Base-by-base conservation (phyloP, 306 rosid genomes). In the Elaeagnus macrophylla region DNA sequence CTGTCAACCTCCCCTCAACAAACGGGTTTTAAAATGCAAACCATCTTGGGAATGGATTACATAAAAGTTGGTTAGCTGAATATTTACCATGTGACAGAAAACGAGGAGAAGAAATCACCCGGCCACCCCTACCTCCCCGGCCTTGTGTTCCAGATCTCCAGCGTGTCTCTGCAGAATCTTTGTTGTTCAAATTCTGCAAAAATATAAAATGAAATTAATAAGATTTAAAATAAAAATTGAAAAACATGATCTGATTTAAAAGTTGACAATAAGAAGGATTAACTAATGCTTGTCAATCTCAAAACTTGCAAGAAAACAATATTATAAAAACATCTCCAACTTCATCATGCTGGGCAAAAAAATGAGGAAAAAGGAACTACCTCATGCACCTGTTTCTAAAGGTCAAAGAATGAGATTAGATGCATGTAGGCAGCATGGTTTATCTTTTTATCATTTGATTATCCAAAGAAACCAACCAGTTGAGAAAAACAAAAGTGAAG, bases 81-180 rank as follows among this genome's bases (percentile, higher is more conserved):
- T 61, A 62, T 65, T 80, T 69, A 87, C 99, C 99, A 60, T 80
- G 79, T 48, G 89, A 71, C 54, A 16, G 47, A 47, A 67, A 72
- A 63, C 81, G 89, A 71, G 86, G 48, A 48, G 83, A 58, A 74
- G 77, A 76, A 63, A 73, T 84, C 53, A 48, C 79, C 66, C 86
- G 93, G 67, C 85, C 83, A 43, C 93, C 85, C 83, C 95, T 84
- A 66, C 61, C 73, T 64, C 88, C 95, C 65, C 85, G 74, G 55
- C 96, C 96, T 59, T 80, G 96, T 46, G 59, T 45, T 46, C 87
- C 79, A 55, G 81, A 67, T 68, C 86, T 87, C 95, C 99, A 74
- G 54, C 82, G 81, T 37, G 81, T 63, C 61, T 91, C 99, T 45
- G 68, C 76, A 62, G 81, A 56, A 65, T 91, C 99, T 72, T 74